A percentile compares a stretch with the other conserved stretches of the same genome.
These are phyloP conservation scores for Epichloe aotearoae DNA, from an alignment of 2,329 filamentous ascomycete genomes.

Conservation along the genomic window DNA sequence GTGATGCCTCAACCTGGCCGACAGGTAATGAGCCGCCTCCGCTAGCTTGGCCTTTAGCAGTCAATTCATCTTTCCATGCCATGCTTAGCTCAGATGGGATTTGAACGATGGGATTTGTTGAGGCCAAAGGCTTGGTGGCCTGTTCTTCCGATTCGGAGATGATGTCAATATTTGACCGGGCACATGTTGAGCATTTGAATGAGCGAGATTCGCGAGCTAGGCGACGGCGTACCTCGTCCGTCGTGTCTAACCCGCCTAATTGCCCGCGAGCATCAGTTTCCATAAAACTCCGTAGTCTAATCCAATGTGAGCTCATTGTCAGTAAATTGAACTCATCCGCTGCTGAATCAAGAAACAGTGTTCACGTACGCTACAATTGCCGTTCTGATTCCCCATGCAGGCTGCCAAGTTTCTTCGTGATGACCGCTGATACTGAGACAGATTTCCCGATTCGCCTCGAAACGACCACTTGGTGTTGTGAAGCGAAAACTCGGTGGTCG, in stretches of 20 bases:
- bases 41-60: slow-evolving; percentile 16
- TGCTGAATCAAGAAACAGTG: background rate
- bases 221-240: slow-evolving; percentile 49
- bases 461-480: slow-evolving; percentile 78
- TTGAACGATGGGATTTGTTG: slow-evolving; percentile 27
- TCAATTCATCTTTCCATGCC: slow-evolving; percentile 62
- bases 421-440: slow-evolving; percentile 88
- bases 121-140: slow-evolving; percentile 25
- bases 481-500: slow-evolving; percentile 94
- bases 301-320: background rate
- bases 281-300: slow-evolving; percentile 72
- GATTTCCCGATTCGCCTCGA: slow-evolving; percentile 94
- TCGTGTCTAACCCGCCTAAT: slow-evolving; percentile 75
- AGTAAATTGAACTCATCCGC: background rate
- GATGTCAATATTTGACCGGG: slow-evolving; percentile 58
- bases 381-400: slow-evolving; percentile 90
- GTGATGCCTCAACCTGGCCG: background rate
- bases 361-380: slow-evolving; percentile 52
- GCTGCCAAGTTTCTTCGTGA: slow-evolving; percentile 98
- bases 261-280: slow-evolving; percentile 80
- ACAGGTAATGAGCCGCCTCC: background rate
- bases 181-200: slow-evolving; percentile 62
- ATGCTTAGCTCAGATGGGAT: slow-evolving; percentile 47
- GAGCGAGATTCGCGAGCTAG: slow-evolving; percentile 53
- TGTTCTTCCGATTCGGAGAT: slow-evolving; percentile 55